Conservation (phyloP, 2,329 filamentous ascomycete species). For the Sporothrix protearum region DNA sequence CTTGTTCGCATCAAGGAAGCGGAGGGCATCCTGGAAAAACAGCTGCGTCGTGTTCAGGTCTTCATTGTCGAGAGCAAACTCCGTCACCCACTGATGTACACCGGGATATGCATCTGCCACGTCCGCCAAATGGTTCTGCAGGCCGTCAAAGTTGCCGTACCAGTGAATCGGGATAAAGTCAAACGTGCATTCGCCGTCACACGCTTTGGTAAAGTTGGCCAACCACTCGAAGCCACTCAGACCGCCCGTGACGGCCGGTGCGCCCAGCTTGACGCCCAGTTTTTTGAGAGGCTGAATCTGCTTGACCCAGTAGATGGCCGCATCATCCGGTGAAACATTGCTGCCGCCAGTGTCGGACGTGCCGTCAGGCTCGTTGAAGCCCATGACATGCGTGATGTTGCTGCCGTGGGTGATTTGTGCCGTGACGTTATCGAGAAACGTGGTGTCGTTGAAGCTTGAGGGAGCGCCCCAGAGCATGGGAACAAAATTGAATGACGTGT, state of each 20-base stretch:
- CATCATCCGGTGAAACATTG: constrained; percentile 54
- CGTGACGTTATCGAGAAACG: constrained; percentile 59
- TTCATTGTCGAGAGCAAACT: constrained; percentile 62
- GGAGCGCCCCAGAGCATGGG: constrained; percentile 73
- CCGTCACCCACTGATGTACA: constrained; percentile 69
- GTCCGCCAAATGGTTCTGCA: constrained; percentile 63
- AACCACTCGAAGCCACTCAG: constrained; percentile 63
- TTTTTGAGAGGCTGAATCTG: constrained; percentile 66
- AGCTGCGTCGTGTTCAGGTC: constrained; percentile 54
- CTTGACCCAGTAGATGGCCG: constrained; percentile 65
- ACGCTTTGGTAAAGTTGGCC: constrained; percentile 59
- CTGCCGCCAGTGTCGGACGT: constrained; percentile 55
- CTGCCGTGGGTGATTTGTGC: constrained; percentile 48
- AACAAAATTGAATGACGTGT: constrained; percentile 63
- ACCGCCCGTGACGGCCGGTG: constrained; percentile 66
- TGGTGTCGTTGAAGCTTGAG: constrained; percentile 46
- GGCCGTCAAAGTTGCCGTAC: constrained; percentile 65
- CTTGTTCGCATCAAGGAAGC: constrained; percentile 59
- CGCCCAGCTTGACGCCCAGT: constrained; percentile 63
- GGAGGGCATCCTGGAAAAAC: constrained; percentile 64
- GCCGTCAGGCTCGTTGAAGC: constrained; percentile 78
- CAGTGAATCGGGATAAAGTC: constrained; percentile 62
- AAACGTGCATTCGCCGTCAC: constrained; percentile 57
- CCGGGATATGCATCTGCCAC: constrained; percentile 51
- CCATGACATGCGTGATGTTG: constrained; percentile 64